Conservation (phyloP, 495 filamentous ascomycete genomes). For the Penicillium diatomitis region DNA sequence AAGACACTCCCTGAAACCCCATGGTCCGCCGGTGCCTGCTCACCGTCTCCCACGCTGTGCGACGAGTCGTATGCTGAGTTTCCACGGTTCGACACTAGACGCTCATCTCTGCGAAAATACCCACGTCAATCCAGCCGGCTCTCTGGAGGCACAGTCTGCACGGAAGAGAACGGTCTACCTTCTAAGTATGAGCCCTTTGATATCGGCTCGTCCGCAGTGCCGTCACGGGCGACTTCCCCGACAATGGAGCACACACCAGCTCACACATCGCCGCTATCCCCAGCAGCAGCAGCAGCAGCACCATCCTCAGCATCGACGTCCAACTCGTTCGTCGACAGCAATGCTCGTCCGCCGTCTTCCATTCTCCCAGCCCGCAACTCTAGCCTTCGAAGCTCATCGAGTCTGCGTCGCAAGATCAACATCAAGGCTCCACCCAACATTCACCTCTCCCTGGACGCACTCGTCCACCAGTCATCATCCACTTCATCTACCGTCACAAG, state of each 20-base stretch:
- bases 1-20: slow-evolving; percentile 14
- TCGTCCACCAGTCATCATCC: slow-evolving; percentile 15
- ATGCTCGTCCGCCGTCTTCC: slow-evolving; percentile 9
- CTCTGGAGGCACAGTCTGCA: slow-evolving; percentile 27
- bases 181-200: slow-evolving; percentile 22
- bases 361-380: not conserved
- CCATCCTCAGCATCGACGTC: not conserved
- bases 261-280: not conserved
- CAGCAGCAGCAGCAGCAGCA: not conserved
- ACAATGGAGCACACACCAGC: slow-evolving; percentile 1
- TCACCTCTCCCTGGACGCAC: slow-evolving; percentile 21
- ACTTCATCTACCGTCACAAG: slow-evolving; percentile 5
- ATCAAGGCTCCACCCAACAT: not conserved
- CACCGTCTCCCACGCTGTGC: slow-evolving; percentile 4
- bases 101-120: slow-evolving; percentile 17
- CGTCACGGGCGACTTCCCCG: slow-evolving; percentile 9
- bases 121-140: slow-evolving; percentile 27
- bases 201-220: slow-evolving; percentile 8
- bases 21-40: not conserved
- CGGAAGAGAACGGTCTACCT: slow-evolving; percentile 12
- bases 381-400: slow-evolving; percentile 19
- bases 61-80: slow-evolving; percentile 10
- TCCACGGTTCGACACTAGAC: slow-evolving; percentile 12
- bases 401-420: slow-evolving; percentile 7
- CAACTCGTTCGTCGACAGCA: not conserved